phyloP scores from a whole-genome alignment of 805 yeast species.

The Groenewaldozyma tartarivorans region DNA sequence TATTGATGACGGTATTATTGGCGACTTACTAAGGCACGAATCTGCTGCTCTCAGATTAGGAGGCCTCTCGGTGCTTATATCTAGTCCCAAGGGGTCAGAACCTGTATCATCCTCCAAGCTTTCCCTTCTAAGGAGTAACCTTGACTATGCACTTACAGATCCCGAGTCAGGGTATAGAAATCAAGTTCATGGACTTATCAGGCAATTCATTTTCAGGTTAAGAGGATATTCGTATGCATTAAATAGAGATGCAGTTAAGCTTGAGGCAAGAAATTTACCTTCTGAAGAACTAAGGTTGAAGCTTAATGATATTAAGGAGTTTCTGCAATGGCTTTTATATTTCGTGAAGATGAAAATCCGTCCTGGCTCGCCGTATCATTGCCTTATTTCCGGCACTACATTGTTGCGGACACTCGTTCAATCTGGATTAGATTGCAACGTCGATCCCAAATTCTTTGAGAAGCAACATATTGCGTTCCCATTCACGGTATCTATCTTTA shows the following conservation, averaged over 20 bases:
- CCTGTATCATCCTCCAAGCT: slow-evolving; percentile 41
- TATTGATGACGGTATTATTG: slow-evolving; percentile 30
- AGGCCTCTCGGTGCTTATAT: slow-evolving; percentile 51
- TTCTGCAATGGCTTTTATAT: slow-evolving; percentile 32
- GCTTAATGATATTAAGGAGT: slow-evolving; percentile 27
- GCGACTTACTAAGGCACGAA: slow-evolving; percentile 38
- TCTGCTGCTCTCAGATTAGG: slow-evolving; percentile 37
- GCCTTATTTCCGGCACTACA: slow-evolving; percentile 40
- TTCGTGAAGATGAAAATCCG: slow-evolving; percentile 33
- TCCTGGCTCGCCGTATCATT: slow-evolving; percentile 52
- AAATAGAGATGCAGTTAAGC: slow-evolving; percentile 34
- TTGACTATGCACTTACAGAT: slow-evolving; percentile 52
- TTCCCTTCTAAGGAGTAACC: slow-evolving; percentile 33
- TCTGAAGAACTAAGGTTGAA: no score
- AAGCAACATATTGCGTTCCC: slow-evolving; percentile 42
- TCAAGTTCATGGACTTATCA: slow-evolving; percentile 50
- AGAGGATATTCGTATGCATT: slow-evolving; percentile 59
- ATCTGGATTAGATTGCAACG: slow-evolving; percentile 47
- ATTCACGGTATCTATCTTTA: slow-evolving; percentile 37
- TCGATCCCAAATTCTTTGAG: slow-evolving; percentile 29
- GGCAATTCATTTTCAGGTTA: slow-evolving; percentile 53
- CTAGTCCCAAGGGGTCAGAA: slow-evolving; percentile 51
- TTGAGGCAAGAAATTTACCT: slow-evolving; percentile 2
- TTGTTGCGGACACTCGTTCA: slow-evolving; percentile 38
- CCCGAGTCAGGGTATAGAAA: slow-evolving; percentile 59